Conservation (phyloP, 164 flowering plant genomes). For the Warburgia ugandensis region DNA sequence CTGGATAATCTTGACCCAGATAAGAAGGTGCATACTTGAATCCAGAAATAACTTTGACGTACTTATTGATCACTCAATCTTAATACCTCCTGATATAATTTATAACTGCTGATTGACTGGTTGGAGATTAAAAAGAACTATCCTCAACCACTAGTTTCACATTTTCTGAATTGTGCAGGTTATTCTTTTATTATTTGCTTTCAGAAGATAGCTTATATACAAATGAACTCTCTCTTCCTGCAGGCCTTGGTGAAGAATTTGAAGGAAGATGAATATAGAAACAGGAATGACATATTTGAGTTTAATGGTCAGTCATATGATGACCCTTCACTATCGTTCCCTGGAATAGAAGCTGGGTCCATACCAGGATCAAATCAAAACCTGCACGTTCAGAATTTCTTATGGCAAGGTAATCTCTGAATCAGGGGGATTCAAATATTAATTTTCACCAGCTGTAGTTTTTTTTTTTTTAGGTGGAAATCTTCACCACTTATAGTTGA, state of each 20-base stretch:
- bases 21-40: slow-evolving; percentile 38
- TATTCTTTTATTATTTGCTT: neutral
- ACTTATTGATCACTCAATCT: neutral
- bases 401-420: slow-evolving; percentile 5
- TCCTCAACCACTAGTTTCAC: neutral
- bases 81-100: neutral
- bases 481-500: too few relatives aligned
- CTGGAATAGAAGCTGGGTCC: slow-evolving; percentile 13
- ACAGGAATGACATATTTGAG: slow-evolving; percentile 24
- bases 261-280: slow-evolving; percentile 39
- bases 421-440: too few relatives aligned
- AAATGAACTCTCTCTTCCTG: too few relatives aligned
- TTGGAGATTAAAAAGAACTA: too few relatives aligned
- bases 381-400: slow-evolving; percentile 4
- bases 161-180: neutral
- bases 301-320: slow-evolving; percentile 8
- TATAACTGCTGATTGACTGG: neutral
- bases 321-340: slow-evolving; percentile 17
- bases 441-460: too few relatives aligned
- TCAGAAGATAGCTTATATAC: neutral
- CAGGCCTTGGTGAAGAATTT: slow-evolving; percentile 45
- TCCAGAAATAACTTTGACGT: too few relatives aligned
- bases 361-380: slow-evolving; percentile 12
- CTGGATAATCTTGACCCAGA: slow-evolving; percentile 16
- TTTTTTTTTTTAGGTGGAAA: too few relatives aligned